phyloP scores from a whole-genome alignment of 805 yeast species.

The Cyberlindnera misumaiensis region DNA sequence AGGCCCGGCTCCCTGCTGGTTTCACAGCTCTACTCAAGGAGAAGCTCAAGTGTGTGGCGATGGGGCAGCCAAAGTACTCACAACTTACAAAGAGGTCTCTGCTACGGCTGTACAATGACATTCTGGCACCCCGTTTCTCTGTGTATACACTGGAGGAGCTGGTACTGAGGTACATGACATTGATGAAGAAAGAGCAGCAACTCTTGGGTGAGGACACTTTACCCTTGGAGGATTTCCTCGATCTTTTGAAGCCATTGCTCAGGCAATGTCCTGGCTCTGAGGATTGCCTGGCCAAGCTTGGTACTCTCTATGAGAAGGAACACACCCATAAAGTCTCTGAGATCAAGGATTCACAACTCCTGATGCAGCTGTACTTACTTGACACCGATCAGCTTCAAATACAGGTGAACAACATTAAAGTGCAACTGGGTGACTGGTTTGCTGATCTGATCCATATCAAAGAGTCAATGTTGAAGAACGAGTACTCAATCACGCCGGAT shows the following conservation, averaged over 20 bases:
- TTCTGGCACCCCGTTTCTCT: slow-evolving; percentile 31
- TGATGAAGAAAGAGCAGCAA: slow-evolving; percentile 47
- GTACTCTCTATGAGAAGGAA: neutral
- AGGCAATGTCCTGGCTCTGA: neutral
- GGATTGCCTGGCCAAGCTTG: neutral
- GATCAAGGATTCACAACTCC: slow-evolving; percentile 43
- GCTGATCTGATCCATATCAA: slow-evolving; percentile 22
- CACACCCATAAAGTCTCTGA: slow-evolving; percentile 52
- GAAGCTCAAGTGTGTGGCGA: slow-evolving; percentile 38
- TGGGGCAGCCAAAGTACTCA: slow-evolving; percentile 30
- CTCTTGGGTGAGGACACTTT: slow-evolving; percentile 10
- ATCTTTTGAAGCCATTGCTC: neutral
- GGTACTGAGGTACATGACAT: slow-evolving; percentile 44
- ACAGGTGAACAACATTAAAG: slow-evolving; percentile 38
- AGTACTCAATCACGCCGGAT: slow-evolving; percentile 24
- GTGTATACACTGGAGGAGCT: slow-evolving; percentile 36
- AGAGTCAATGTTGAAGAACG: slow-evolving; percentile 17
- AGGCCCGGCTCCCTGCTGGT: slow-evolving; percentile 28
- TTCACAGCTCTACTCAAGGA: slow-evolving; percentile 32
- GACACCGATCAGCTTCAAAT: slow-evolving; percentile 45
- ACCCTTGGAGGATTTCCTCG: slow-evolving; percentile 2
- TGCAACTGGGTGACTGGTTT: slow-evolving; percentile 30
- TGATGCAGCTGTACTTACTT: slow-evolving; percentile 43
- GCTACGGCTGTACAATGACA: slow-evolving; percentile 55
- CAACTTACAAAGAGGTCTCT: slow-evolving; percentile 50